A percentile compares a stretch with the other conserved stretches of the same genome.
Evolutionary conservation across 2,329 filamentous ascomycete genomes (phyloP).

Genomic region (Colletotrichum orbiculare): DNA sequence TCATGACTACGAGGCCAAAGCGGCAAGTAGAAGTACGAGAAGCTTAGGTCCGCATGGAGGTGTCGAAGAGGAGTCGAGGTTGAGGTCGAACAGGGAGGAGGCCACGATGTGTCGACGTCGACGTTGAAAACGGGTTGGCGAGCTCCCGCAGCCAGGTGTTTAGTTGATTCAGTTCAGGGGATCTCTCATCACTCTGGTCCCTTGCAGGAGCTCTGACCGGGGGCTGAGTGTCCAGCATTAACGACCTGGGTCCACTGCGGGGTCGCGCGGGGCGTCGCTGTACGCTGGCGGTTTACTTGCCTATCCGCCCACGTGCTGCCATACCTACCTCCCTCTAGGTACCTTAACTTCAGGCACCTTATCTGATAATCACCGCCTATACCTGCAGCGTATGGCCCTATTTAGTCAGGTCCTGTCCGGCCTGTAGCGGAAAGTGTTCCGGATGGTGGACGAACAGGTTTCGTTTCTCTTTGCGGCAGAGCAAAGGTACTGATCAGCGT

Average conservation of each 20-base stretch:
- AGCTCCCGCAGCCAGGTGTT: constrained; percentile 33
- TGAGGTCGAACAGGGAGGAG: background rate
- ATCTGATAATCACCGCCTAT: no score
- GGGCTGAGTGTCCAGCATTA: constrained; percentile 25
- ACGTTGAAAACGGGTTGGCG: constrained; percentile 7
- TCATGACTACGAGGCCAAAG: constrained; percentile 26
- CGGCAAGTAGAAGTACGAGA: constrained; percentile 9
- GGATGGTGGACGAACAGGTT: no score
- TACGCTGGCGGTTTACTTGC: background rate
- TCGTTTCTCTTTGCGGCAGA: no score
- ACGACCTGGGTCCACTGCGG: constrained; percentile 26
- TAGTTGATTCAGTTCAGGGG: constrained; percentile 8
- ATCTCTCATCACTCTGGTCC: constrained; percentile 28
- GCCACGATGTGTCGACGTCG: constrained; percentile 2
- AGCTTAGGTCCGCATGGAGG: constrained; percentile 17
- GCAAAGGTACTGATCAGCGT: no score
- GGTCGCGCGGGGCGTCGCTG: constrained; percentile 20
- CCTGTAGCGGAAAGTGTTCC: no score
- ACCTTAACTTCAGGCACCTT: no score
- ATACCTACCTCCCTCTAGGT: no score
- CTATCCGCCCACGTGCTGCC: no score
- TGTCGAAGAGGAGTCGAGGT: background rate
- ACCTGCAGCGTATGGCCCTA: no score
- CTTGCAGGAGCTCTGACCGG: constrained; percentile 35
- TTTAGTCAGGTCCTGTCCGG: no score